These are phyloP conservation scores for Rhodotorula sphaerocarpa DNA, from an alignment of 768 basidiomycete genomes.

Conservation along the genomic window DNA sequence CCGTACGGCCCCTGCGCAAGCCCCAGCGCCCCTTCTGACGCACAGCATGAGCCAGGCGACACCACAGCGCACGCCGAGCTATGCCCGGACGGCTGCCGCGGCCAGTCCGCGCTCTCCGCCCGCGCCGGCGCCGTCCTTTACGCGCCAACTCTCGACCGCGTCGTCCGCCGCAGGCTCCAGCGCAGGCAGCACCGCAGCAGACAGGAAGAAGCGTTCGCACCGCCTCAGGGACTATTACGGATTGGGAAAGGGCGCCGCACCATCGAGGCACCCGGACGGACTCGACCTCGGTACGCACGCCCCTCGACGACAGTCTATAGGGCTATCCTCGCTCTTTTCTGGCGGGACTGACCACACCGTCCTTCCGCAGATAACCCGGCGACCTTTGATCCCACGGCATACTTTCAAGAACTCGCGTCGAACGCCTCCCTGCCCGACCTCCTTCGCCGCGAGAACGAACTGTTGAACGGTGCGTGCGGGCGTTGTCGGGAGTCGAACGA, in stretches of 20 bases:
- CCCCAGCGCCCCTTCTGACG: too few species aligned
- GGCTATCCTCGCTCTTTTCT: neutral
- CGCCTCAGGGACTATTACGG: conserved; percentile 82
- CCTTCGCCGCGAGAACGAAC: conserved; percentile 71
- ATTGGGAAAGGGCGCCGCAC: conserved; percentile 50
- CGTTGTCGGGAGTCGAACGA: too few species aligned
- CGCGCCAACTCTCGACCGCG: conserved; percentile 15
- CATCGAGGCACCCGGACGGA: conserved; percentile 56
- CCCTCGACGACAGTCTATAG: neutral
- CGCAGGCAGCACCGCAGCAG: conserved; percentile 35
- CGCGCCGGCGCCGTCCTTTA: conserved; percentile 14
- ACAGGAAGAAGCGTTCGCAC: conserved; percentile 62
- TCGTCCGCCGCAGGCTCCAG: neutral
- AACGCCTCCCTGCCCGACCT: conserved; percentile 44
- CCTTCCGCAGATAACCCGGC: conserved; percentile 7
- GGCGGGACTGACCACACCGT: conserved; percentile 36
- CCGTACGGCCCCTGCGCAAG: too few species aligned
- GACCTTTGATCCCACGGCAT: conserved; percentile 3
- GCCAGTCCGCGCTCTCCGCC: too few species aligned
- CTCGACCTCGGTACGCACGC: conserved; percentile 55
- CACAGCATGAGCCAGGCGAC: conserved; percentile 9
- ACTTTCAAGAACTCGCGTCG: conserved; percentile 3
- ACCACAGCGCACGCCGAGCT: neutral
- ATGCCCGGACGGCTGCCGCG: neutral
- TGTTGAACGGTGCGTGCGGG: conserved; percentile 62